Evolutionary conservation across 2,329 filamentous ascomycete species (phyloP), one percentile per base, ranked within the genome.

Genomic region (Pseudocercospora ulei): DNA sequence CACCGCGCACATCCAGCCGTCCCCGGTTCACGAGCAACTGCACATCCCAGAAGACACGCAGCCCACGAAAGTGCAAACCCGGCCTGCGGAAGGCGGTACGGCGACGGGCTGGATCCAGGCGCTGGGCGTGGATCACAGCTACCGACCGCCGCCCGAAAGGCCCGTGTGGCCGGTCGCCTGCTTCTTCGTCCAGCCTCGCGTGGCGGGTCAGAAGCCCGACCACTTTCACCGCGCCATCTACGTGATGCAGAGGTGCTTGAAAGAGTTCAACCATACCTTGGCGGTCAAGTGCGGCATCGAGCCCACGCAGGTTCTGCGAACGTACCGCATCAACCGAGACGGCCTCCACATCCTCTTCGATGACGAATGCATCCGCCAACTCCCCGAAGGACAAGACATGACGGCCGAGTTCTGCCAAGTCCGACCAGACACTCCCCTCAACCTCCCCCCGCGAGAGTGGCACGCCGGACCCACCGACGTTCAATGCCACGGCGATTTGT

Each of bases 321-420:
- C 79, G 1, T 68, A 93, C 3, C 82, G 77, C 41, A 68, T 86
- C 37, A 79, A 83, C 26, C 70, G 77, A 8, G 77, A 78, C 48
- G 85, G 85, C 0, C 64, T 95, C 1, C 77, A 86, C 54, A 77
- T 96, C 39, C 76, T 92, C 56, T 73, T 96, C 52, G 90, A 96
- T 55, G 86, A 96, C 55, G 86, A 95, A 47, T 79, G 92, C 31
- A 75, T 96, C 19, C 73, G 74, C 28, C 81, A 88, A 59, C 68
- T 96, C 36, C 74, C 77, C 1, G 90, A 98, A 64, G 87, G 86
- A 19, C 85, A 96, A 61, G 88, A 94, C 56, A 90, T 96, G 80
- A 66, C 72, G 23, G 73, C 73, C 26, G 76, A 80, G 52, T 74
- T 79, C 42, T 71, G 82, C 41, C 79, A 90, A 51, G 68, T 82